A percentile compares a stretch with the other conserved stretches of the same genome.
Conservation (phyloP, 306 rosid genomes). For the Cyclanthera cordifolia region DNA sequence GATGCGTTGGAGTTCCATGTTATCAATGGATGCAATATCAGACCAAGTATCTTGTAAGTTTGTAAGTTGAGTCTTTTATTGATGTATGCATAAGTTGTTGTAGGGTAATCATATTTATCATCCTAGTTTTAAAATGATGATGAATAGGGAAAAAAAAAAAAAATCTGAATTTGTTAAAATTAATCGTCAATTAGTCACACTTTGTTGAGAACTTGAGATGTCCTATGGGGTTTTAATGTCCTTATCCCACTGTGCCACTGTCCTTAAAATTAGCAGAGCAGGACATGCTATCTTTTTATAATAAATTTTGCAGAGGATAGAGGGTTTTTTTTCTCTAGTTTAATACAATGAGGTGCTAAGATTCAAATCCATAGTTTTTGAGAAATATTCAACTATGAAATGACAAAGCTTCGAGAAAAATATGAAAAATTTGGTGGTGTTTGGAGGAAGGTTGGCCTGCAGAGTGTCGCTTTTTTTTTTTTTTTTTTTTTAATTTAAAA, state of each 20-base stretch:
- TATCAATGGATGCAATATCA: background rate
- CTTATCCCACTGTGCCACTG: background rate
- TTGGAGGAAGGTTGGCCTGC: background rate
- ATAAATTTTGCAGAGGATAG: background rate
- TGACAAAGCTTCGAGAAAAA: background rate
- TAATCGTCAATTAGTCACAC: background rate
- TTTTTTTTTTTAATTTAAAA: too few relatives aligned
- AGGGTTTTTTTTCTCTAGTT: too few relatives aligned
- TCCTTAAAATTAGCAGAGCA: too few relatives aligned
- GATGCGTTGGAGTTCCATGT: background rate
- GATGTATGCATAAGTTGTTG: constrained; percentile 12
- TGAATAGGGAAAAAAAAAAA: constrained; percentile 2
- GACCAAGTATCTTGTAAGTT: background rate
- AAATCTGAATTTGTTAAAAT: background rate
- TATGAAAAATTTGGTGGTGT: background rate
- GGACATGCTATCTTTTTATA: background rate
- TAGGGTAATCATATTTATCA: constrained; percentile 10
- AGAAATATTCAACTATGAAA: background rate
- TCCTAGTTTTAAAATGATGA: constrained; percentile 17
- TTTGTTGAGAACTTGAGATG: too few relatives aligned
- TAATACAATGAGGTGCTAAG: too few relatives aligned
- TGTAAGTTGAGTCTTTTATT: constrained; percentile 5
- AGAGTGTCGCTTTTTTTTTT: too few relatives aligned
- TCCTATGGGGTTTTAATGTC: background rate
- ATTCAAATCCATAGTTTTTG: background rate